A percentile compares a stretch with the other conserved stretches of the same genome.
Evolutionary conservation across 257 asterid genomes (phyloP).

Genomic region (Solanum gandarillasii): DNA sequence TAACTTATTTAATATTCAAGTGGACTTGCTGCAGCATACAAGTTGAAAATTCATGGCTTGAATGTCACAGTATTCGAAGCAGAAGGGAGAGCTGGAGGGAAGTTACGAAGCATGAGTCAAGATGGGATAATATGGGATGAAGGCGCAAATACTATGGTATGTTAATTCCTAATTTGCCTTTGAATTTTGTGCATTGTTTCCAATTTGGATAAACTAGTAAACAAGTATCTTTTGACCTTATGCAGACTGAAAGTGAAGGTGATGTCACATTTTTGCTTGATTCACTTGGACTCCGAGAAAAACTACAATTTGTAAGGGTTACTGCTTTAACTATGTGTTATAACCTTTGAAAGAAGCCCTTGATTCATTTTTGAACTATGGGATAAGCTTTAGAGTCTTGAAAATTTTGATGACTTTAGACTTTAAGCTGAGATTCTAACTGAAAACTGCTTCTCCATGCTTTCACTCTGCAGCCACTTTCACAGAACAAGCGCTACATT

Average conservation of each 20-base stretch:
- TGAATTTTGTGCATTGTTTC: neutral
- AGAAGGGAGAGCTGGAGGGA: conserved; percentile 79
- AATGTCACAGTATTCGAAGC: conserved; percentile 79
- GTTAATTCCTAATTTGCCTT: neutral
- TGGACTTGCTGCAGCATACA: conserved; percentile 94
- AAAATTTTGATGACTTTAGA: neutral
- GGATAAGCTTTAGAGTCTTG: neutral
- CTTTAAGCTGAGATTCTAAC: neutral
- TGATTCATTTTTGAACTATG: neutral
- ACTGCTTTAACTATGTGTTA: neutral
- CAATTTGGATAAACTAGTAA: neutral
- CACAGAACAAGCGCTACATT: conserved; percentile 79
- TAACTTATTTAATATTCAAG: conserved; percentile 18
- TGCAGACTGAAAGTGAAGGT: conserved; percentile 77
- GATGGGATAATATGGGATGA: conserved; percentile 89
- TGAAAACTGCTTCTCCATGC: neutral
- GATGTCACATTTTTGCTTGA: conserved; percentile 75
- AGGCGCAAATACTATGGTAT: conserved; percentile 96
- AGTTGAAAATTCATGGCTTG: conserved; percentile 67
- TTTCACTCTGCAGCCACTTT: conserved; percentile 60
- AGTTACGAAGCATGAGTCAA: conserved; percentile 51
- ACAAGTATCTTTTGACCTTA: conserved; percentile 1
- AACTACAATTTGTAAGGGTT: conserved; percentile 61
- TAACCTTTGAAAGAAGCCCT: neutral
- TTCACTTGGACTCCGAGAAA: conserved; percentile 65